Conservation (phyloP, 352 stramenopile species). For the Globisporangium heterothallicum region DNA sequence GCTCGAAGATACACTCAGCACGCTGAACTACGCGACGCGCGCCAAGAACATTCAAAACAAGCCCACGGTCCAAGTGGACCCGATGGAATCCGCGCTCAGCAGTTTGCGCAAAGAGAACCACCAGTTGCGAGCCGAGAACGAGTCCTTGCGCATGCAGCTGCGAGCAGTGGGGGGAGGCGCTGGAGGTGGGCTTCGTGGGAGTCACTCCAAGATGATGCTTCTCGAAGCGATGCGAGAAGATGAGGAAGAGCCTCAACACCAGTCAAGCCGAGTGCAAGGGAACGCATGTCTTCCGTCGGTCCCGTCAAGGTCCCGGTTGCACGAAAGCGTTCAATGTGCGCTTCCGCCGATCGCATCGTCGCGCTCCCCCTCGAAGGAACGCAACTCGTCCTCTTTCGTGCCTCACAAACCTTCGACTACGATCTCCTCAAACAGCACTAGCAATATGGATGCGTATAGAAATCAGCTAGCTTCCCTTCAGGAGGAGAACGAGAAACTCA, state of each 20-base stretch:
- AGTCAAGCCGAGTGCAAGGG: neutral
- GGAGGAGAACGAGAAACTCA: slow-evolving; percentile 58
- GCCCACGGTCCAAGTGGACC: slow-evolving; percentile 63
- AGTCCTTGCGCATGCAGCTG: slow-evolving; percentile 46
- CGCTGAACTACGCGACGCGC: slow-evolving; percentile 78
- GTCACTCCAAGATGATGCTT: slow-evolving; percentile 4
- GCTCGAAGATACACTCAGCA: slow-evolving; percentile 78
- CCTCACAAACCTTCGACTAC: slow-evolving; percentile 5
- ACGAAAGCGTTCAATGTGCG: slow-evolving; percentile 11
- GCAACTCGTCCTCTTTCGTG: neutral
- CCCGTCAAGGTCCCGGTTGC: slow-evolving; percentile 23
- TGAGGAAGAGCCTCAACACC: neutral
- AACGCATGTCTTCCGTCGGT: slow-evolving; percentile 21
- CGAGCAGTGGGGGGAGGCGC: slow-evolving; percentile 15
- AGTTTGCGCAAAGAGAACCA: slow-evolving; percentile 67
- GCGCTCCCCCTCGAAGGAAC: slow-evolving; percentile 13
- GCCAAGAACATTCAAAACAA: slow-evolving; percentile 86
- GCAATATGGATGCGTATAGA: slow-evolving; percentile 23
- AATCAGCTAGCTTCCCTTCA: slow-evolving; percentile 59
- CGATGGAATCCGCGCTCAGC: slow-evolving; percentile 50
- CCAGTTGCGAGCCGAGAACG: slow-evolving; percentile 45
- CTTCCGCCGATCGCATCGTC: slow-evolving; percentile 4
- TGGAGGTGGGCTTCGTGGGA: slow-evolving; percentile 5
- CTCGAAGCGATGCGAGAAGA: neutral
- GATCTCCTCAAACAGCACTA: slow-evolving; percentile 2